phyloP scores from a whole-genome alignment of 2,329 filamentous ascomycete species.

The Aphanoascus verrucosus region DNA sequence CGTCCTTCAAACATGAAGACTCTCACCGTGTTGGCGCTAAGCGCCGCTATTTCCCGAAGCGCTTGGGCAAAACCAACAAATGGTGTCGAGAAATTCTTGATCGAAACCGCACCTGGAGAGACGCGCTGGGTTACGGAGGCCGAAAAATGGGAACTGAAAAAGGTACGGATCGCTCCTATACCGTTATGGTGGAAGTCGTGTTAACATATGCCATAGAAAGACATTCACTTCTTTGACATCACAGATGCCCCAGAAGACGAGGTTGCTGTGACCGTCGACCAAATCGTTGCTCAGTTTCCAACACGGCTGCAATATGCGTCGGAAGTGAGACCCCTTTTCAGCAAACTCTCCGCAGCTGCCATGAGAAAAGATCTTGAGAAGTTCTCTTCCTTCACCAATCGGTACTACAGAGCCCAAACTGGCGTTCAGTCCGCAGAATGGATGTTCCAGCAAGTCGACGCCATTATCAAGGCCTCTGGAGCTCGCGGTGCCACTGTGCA shows the following conservation, averaged over 20 bases:
- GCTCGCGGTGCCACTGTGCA: background rate
- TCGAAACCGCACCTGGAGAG: conserved; percentile 11
- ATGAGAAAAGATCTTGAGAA: conserved; percentile 6
- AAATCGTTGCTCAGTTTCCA: conserved; percentile 6
- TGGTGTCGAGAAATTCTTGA: conserved; percentile 7
- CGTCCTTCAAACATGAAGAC: conserved; percentile 5
- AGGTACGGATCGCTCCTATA: background rate
- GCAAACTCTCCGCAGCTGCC: background rate
- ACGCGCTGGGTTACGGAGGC: conserved; percentile 10
- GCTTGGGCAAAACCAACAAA: background rate
- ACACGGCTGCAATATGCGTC: background rate
- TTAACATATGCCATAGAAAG: conserved; percentile 1
- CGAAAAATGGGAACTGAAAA: conserved; percentile 8
- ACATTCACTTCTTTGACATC: conserved; percentile 10
- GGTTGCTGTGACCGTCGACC: background rate
- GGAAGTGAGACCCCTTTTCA: conserved; percentile 3
- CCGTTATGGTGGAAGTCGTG: background rate
- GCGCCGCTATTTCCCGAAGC: background rate
- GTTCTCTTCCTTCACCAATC: conserved; percentile 10
- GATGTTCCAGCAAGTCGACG: conserved; percentile 2
- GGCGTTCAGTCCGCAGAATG: conserved; percentile 9
- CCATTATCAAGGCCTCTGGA: background rate
- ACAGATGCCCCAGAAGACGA: conserved; percentile 1
- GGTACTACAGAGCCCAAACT: conserved; percentile 7
- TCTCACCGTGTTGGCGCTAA: conserved; percentile 4